phyloP scores from a whole-genome alignment of 208 protist species.

The Leishmania martiniquensis region DNA sequence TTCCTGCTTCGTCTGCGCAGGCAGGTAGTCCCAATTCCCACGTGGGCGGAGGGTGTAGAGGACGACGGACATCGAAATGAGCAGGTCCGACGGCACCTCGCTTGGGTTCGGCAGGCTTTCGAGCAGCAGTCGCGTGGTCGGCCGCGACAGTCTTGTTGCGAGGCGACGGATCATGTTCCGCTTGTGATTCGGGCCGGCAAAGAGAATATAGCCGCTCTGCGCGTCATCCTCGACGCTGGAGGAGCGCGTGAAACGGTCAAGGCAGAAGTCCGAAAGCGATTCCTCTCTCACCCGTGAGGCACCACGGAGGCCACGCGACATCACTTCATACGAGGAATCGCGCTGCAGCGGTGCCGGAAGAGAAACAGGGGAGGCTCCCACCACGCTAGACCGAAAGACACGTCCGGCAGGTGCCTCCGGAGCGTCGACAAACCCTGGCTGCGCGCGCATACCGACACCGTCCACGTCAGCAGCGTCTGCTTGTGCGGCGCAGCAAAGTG shows the following conservation, averaged over 20 bases:
- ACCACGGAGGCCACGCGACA: background rate
- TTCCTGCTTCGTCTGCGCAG: conserved; percentile 32
- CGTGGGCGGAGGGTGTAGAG: conserved; percentile 71
- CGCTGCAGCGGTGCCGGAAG: conserved; percentile 18
- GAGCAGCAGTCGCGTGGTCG: conserved; percentile 70
- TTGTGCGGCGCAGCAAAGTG: conserved; percentile 66
- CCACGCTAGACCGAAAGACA: conserved; percentile 41
- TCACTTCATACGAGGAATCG: conserved; percentile 25
- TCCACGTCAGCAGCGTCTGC: conserved; percentile 35
- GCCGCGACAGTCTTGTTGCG: conserved; percentile 35
- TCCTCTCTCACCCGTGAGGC: background rate
- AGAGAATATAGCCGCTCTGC: conserved; percentile 74
- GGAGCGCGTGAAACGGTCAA: conserved; percentile 43
- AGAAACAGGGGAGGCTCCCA: conserved; percentile 38
- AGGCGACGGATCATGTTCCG: conserved; percentile 69
- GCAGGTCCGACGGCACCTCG: conserved; percentile 49
- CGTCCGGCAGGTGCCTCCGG: background rate
- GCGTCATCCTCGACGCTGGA: conserved; percentile 17
- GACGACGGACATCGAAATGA: conserved; percentile 70
- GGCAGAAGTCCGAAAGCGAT: conserved; percentile 60
- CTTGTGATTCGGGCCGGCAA: conserved; percentile 86
- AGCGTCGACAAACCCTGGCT: background rate
- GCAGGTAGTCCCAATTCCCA: conserved; percentile 90
- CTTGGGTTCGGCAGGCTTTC: conserved; percentile 41
- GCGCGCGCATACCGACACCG: background rate